phyloP scores from a whole-genome alignment of 129 eudicot genomes.

The Ambrosia artemisiifolia region DNA sequence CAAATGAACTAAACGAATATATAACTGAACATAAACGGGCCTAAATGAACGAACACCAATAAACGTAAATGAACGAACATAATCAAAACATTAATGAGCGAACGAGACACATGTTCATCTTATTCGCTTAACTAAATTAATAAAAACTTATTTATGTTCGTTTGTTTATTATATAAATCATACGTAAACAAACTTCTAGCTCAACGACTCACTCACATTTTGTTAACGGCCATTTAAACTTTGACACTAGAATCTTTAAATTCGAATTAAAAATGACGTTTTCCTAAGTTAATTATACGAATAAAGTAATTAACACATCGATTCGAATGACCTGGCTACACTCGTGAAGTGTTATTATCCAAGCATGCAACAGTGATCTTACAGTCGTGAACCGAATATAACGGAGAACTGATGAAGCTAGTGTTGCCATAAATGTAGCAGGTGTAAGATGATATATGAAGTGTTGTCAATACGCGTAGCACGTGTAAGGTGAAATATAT shows the following conservation, averaged over 20 bases:
- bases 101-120: too few relatives aligned
- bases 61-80: too few relatives aligned
- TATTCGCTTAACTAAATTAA: too few relatives aligned
- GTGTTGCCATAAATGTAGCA: constrained; percentile 18
- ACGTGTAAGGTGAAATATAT: constrained; percentile 17
- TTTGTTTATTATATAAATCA: too few relatives aligned
- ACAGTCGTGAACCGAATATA: constrained; percentile 1
- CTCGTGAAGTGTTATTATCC: constrained; percentile 24
- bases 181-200: too few relatives aligned
- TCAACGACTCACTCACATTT: too few relatives aligned
- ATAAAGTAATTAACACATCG: background rate
- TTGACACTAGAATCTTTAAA: background rate
- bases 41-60: too few relatives aligned
- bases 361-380: constrained; percentile 28
- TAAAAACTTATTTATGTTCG: too few relatives aligned
- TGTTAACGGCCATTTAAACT: background rate
- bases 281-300: background rate
- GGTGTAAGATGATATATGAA: constrained; percentile 6
- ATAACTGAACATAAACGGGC: too few relatives aligned
- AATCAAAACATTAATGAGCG: too few relatives aligned
- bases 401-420: background rate
- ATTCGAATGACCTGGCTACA: constrained; percentile 31
- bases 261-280: background rate
- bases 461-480: constrained; percentile 18
- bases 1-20: too few relatives aligned